These are phyloP conservation scores for Amanita brunnescens DNA, from an alignment of 768 basidiomycete species.

Conservation along the genomic window DNA sequence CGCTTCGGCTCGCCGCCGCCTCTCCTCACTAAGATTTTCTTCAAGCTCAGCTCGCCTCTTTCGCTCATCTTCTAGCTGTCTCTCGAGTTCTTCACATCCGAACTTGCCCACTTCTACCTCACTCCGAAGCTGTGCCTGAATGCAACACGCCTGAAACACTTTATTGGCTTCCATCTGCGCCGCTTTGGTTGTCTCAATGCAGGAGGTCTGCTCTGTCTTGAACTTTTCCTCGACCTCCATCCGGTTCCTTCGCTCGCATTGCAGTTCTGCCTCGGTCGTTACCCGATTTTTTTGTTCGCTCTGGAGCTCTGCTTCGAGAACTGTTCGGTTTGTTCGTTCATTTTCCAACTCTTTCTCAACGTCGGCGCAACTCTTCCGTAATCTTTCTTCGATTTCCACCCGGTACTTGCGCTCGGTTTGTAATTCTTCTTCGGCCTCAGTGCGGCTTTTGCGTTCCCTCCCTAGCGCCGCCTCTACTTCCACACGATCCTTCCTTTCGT, in stretches of 20 bases:
- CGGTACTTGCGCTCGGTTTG: not conserved
- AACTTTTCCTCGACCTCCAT: not conserved
- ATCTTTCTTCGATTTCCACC: not conserved
- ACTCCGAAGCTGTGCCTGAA: not conserved
- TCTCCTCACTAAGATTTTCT: conserved; percentile 27
- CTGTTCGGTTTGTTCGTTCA: not conserved
- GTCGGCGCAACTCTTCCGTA: not conserved
- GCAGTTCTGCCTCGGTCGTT: not conserved
- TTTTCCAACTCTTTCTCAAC: not conserved
- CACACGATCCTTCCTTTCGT: not conserved
- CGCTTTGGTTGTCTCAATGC: not conserved
- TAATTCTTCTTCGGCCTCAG: not conserved
- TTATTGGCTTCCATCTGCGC: not conserved
- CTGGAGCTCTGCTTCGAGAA: not conserved
- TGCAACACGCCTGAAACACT: not conserved
- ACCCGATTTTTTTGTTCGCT: not conserved
- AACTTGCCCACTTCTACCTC: not conserved
- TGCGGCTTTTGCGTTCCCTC: not conserved
- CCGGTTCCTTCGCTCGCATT: not conserved
- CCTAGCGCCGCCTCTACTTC: not conserved
- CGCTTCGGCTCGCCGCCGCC: conserved; percentile 26
- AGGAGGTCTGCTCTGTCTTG: not conserved
- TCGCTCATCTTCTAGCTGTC: not conserved
- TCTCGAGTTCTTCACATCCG: not conserved
- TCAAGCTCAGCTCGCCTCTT: not conserved